Base-by-base conservation (phyloP, 306 rosid genomes). In the Mimosa bimucronata region DNA sequence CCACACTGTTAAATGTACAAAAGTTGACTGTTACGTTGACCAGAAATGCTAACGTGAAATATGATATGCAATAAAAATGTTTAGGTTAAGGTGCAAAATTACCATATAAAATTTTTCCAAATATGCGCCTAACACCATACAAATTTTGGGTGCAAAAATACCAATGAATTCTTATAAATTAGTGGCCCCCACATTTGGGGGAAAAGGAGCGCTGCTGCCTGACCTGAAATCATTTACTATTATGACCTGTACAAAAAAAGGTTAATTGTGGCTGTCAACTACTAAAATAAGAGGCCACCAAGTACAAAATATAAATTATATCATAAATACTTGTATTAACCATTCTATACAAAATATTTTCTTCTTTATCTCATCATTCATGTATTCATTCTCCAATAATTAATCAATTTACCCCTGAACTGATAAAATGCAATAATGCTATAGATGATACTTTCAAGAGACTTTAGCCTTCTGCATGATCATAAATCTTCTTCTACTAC, bases 401-500 rank as follows among this genome's bases (percentile, higher is more conserved):
- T 61, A 0, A 61, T 29, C n/a, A 61, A 61, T 61, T 61, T 61
- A 61, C 9, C 67, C 15, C 67, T 5, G n/a, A 8, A 13, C 67
- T 28, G 16, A 12, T 14, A 58, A 40, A 70, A 81, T 29, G 50
- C 16, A 69, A 19, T 10, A 61, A 30, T 60, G 29, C 26, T 0
- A 40, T 5, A 14, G 44, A 73, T 60, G 77, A 84, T 82, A 66
- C 75, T 60, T 65, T 70, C 29, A 83, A 30, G 71, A 55, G 38
- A 77, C 92, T 71, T 74, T 77, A 61, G 86, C 92, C 70, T 88
- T 86, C 41, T 85, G 89, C 88, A 83, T 79, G 26, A 86, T 78
- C 90, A 88, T 84, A 67, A 88, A 84, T 76, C 91, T 86, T 82
- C 93, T 86, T 81, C 88, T 88, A 76, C 83, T 73, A 65, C 72